Conservation (phyloP, 2,329 filamentous ascomycete genomes). For the Cordyceps militaris region DNA sequence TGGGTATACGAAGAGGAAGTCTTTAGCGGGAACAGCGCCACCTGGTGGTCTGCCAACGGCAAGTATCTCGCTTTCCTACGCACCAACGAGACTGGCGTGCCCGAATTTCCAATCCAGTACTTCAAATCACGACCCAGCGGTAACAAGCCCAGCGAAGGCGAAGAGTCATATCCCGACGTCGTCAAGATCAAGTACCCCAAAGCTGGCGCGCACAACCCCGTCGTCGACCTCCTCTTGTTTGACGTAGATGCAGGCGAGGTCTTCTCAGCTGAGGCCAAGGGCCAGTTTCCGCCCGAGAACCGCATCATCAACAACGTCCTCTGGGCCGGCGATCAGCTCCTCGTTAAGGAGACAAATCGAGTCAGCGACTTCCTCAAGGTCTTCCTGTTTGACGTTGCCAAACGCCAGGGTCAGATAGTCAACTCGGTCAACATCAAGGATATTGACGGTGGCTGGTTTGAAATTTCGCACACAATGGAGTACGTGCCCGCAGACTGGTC, state of each 20-base stretch:
- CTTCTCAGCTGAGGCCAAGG: conserved; percentile 71
- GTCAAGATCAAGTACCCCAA: conserved; percentile 96
- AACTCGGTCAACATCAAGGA: conserved; percentile 71
- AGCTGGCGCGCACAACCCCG: conserved; percentile 85
- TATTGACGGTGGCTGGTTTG: conserved; percentile 96
- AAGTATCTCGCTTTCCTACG: conserved; percentile 85
- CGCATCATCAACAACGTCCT: conserved; percentile 88
- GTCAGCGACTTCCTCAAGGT: conserved; percentile 89
- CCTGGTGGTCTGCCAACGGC: conserved; percentile 92
- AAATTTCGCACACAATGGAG: conserved; percentile 77
- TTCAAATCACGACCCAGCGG: conserved; percentile 84
- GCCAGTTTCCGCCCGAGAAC: conserved; percentile 72
- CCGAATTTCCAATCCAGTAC: conserved; percentile 88
- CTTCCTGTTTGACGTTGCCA: conserved; percentile 71
- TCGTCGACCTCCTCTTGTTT: conserved; percentile 83
- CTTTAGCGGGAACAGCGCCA: conserved; percentile 69
- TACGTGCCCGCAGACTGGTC: conserved; percentile 78
- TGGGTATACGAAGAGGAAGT: conserved; percentile 80
- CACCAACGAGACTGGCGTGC: conserved; percentile 88
- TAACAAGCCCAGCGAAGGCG: conserved; percentile 53
- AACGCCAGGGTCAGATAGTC: conserved; percentile 69
- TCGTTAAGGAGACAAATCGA: conserved; percentile 89
- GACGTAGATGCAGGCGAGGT: conserved; percentile 70
- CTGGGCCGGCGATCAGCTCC: conserved; percentile 78
- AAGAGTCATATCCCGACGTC: conserved; percentile 87